A percentile compares a stretch with the other conserved stretches of the same genome.
phyloP scores from a whole-genome alignment of 768 basidiomycete species.

The Phylloporus scabripes region DNA sequence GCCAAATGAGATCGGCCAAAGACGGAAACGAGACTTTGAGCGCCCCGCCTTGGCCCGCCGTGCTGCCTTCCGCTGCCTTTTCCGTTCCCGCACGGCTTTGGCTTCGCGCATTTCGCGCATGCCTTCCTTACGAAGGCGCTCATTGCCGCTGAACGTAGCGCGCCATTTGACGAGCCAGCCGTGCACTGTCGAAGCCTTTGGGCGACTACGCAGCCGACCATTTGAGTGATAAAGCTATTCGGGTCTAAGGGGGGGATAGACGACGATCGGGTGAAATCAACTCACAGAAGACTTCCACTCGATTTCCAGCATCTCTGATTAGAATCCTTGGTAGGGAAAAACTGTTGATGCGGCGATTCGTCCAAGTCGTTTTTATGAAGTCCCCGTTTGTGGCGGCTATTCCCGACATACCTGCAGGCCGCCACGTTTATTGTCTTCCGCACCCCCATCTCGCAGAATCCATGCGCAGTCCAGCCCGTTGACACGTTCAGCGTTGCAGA shows the following conservation, averaged over 20 bases:
- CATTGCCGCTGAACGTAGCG: slow-evolving; percentile 62
- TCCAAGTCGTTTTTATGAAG: slow-evolving; percentile 4
- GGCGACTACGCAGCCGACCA: slow-evolving; percentile 41
- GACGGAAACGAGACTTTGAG: slow-evolving; percentile 14
- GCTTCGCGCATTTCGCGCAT: slow-evolving; percentile 69
- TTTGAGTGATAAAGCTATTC: slow-evolving; percentile 31
- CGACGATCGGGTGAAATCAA: slow-evolving; percentile 1
- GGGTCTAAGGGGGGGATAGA: neutral
- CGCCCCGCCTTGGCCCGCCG: slow-evolving; percentile 14
- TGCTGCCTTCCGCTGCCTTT: slow-evolving; percentile 23
- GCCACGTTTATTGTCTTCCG: slow-evolving; percentile 11
- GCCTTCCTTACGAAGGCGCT: slow-evolving; percentile 56
- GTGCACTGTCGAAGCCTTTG: slow-evolving; percentile 56
- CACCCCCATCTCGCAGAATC: neutral
- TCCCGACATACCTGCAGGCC: slow-evolving; percentile 8
- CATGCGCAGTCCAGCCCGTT: slow-evolving; percentile 1
- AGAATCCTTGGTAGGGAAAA: slow-evolving; percentile 7
- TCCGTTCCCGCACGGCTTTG: slow-evolving; percentile 27
- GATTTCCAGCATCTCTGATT: slow-evolving; percentile 23
- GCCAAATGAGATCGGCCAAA: slow-evolving; percentile 26
- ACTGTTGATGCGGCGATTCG: slow-evolving; percentile 9
- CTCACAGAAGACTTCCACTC: slow-evolving; percentile 33
- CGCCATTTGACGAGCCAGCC: slow-evolving; percentile 79
- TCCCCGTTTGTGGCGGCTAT: slow-evolving; percentile 2
- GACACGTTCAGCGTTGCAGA: slow-evolving; percentile 7